Evolutionary conservation across 2,329 filamentous ascomycete genomes (phyloP).

Genomic region (Phialophora verrucosa): DNA sequence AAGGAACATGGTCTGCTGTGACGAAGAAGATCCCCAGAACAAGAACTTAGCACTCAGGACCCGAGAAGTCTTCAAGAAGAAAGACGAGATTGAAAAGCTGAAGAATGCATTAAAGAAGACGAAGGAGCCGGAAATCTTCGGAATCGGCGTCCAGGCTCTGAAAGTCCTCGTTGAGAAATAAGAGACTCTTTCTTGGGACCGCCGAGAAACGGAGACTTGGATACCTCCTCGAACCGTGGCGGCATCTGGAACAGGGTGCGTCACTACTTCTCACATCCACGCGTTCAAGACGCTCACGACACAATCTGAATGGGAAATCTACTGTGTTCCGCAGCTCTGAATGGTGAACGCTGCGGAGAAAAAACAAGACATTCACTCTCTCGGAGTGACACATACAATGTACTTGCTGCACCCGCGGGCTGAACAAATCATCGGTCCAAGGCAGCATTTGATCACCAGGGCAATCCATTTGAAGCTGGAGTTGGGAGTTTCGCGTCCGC

Average conservation of each 20-base stretch:
- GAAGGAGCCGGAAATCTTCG: slow-evolving; percentile 71
- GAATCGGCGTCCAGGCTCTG: slow-evolving; percentile 72
- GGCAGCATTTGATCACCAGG: not conserved
- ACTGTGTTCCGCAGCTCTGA: not conserved
- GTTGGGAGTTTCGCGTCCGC: not conserved
- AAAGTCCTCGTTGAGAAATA: slow-evolving; percentile 53
- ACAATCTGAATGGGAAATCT: not conserved
- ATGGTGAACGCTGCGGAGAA: not conserved
- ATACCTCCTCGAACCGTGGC: not conserved
- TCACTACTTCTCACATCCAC: not conserved
- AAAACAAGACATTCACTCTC: not conserved
- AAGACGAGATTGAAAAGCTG: slow-evolving; percentile 69
- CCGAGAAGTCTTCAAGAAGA: slow-evolving; percentile 64
- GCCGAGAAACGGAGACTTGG: not conserved
- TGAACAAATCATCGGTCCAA: not conserved
- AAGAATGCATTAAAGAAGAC: slow-evolving; percentile 73
- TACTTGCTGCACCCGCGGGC: not conserved
- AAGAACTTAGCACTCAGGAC: slow-evolving; percentile 66
- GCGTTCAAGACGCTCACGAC: not conserved
- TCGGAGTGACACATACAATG: not conserved
- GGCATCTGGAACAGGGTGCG: not conserved
- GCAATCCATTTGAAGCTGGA: not conserved
- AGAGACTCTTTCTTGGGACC: not conserved
- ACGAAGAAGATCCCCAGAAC: slow-evolving; percentile 58
- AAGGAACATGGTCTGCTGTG: slow-evolving; percentile 68